Percentiles rank a stretch among this genome's conserved stretches.
phyloP scores from a whole-genome alignment of 2,329 filamentous ascomycete genomes.

The Sarocladium strictum region DNA sequence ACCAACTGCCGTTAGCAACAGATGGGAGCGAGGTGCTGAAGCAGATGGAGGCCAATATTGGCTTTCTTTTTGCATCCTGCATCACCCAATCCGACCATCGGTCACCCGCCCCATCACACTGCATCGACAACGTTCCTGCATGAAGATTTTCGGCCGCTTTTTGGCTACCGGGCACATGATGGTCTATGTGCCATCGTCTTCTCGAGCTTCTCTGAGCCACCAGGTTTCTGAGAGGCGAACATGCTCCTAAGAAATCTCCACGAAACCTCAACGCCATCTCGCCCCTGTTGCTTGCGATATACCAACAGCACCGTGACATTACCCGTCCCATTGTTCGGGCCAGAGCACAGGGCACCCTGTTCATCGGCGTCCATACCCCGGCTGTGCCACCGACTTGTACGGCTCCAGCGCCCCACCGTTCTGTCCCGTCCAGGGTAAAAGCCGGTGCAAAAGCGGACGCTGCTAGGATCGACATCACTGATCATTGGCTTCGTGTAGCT shows the following conservation, averaged over 20 bases:
- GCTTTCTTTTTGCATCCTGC: neutral
- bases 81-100: slow-evolving; percentile 4
- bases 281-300: too few species aligned
- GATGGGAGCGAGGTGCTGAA: neutral
- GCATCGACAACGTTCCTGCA: slow-evolving; percentile 6
- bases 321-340: neutral
- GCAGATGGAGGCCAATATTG: neutral
- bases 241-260: too few species aligned
- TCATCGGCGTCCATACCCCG: neutral
- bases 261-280: too few species aligned
- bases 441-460: neutral
- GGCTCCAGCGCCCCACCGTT: neutral
- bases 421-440: neutral
- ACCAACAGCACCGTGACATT: neutral
- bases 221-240: too few species aligned
- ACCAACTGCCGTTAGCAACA: neutral
- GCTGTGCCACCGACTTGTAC: neutral
- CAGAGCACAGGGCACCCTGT: neutral
- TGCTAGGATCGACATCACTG: neutral
- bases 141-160: neutral
- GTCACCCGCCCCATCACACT: slow-evolving; percentile 3
- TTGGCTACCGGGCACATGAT: neutral
- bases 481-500: slow-evolving; percentile 1
- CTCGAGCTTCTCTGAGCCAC: neutral
- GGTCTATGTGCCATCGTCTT: neutral